phyloP scores from a whole-genome alignment of 2,329 filamentous ascomycete genomes.

The Ophiostoma triangulosporum region DNA sequence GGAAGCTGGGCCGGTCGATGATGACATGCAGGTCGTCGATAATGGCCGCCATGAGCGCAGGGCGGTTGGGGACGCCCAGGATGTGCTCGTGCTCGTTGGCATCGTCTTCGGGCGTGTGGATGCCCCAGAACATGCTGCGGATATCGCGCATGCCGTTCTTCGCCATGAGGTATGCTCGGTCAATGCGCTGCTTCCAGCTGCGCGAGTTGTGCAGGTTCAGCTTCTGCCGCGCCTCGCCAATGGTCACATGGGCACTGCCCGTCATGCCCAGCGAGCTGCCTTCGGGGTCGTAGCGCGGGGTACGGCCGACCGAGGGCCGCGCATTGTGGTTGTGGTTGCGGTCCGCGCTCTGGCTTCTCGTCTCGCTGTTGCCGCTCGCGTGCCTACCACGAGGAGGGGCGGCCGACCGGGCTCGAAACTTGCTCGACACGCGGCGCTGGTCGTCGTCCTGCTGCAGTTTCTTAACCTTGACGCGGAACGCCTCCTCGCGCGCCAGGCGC shows the following conservation, averaged over 20 bases:
- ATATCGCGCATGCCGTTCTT: conserved; percentile 65
- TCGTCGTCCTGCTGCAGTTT: conserved; percentile 63
- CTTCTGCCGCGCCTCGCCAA: conserved; percentile 61
- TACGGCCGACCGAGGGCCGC: conserved; percentile 26
- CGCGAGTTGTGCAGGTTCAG: conserved; percentile 72
- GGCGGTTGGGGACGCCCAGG: conserved; percentile 70
- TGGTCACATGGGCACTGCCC: conserved; percentile 55
- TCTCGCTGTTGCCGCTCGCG: not conserved
- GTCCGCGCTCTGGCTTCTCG: conserved; percentile 37
- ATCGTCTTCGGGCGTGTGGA: conserved; percentile 69
- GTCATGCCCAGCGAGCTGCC: conserved; percentile 55
- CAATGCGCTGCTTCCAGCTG: conserved; percentile 86
- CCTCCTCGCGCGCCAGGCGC: conserved; percentile 76
- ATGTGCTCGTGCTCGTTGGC: conserved; percentile 73
- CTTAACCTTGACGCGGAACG: conserved; percentile 76
- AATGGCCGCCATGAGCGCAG: conserved; percentile 65
- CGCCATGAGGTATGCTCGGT: conserved; percentile 56
- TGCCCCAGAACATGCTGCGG: conserved; percentile 66
- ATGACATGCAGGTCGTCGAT: conserved; percentile 75
- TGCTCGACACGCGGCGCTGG: conserved; percentile 33
- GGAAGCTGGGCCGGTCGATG: conserved; percentile 88
- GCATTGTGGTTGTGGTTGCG: conserved; percentile 18
- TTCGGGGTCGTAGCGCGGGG: conserved; percentile 67
- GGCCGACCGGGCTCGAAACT: conserved; percentile 37
- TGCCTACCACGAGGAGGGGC: not conserved